These are phyloP conservation scores for Magnolia officinalis DNA, from an alignment of 164 flowering plant genomes.

Conservation along the genomic window DNA sequence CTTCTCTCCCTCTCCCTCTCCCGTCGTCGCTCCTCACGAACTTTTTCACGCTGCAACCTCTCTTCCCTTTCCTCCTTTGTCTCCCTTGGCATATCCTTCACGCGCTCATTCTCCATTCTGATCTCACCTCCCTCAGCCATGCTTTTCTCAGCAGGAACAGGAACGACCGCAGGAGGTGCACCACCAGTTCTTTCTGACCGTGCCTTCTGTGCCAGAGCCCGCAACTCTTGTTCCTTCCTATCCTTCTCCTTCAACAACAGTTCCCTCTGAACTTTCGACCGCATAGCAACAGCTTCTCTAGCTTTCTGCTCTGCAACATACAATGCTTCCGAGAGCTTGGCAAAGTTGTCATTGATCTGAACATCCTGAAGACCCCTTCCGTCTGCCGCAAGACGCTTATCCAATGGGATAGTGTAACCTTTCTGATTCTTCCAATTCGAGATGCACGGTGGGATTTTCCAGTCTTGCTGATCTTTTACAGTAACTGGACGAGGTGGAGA, in stretches of 20 bases:
- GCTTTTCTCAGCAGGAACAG: conserved; percentile 33
- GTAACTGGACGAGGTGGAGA: conserved; percentile 97
- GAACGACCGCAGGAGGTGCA: conserved; percentile 26
- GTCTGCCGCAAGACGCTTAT: conserved; percentile 96
- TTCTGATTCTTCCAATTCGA: conserved; percentile 98
- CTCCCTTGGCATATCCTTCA: conserved; percentile 57
- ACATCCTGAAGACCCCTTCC: conserved; percentile 93
- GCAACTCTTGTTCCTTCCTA: conserved; percentile 76
- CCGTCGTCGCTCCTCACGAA: conserved; percentile 80
- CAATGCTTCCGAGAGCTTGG: conserved; percentile 82
- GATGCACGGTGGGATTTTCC: conserved; percentile 95
- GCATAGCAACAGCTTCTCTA: conserved; percentile 89
- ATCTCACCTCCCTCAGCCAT: conserved; percentile 22
- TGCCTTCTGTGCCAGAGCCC: conserved; percentile 86
- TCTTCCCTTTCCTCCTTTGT: conserved; percentile 74
- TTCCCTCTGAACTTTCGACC: conserved; percentile 93
- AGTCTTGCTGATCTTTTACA: conserved; percentile 92
- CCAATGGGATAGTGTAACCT: conserved; percentile 94
- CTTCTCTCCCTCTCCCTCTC: conserved; percentile 96
- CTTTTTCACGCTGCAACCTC: conserved; percentile 64
- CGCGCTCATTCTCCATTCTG: conserved; percentile 39
- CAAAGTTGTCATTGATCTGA: conserved; percentile 92
- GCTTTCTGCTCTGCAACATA: conserved; percentile 97
- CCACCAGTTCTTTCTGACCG: conserved; percentile 75
- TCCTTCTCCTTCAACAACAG: conserved; percentile 89